Conservation (phyloP, 2,329 filamentous ascomycete genomes). For the Diplocarpon rosae region DNA sequence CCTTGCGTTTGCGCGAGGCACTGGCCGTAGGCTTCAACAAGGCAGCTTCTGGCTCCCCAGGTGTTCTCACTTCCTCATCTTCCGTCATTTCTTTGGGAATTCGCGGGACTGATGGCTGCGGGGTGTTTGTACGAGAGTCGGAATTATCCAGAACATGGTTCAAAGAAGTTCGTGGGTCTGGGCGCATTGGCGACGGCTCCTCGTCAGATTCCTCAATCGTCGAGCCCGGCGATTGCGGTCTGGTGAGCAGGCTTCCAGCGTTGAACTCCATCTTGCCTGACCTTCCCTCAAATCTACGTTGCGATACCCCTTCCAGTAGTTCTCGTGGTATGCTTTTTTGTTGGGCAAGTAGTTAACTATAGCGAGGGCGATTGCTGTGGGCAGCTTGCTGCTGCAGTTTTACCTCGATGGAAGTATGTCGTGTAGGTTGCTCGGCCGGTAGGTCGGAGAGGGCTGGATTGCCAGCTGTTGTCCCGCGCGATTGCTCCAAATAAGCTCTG, state of each 20-base stretch:
- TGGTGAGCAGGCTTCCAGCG: too few relatives aligned
- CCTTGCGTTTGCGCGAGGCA: slow-evolving; percentile 17
- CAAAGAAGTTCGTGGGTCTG: slow-evolving; percentile 22
- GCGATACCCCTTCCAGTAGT: too few relatives aligned
- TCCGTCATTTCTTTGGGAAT: slow-evolving; percentile 22
- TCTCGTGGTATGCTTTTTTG: too few relatives aligned
- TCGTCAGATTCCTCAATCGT: slow-evolving; percentile 25
- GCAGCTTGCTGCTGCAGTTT: too few relatives aligned
- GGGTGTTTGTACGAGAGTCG: slow-evolving; percentile 19
- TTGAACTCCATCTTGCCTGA: neutral
- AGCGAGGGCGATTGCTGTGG: too few relatives aligned
- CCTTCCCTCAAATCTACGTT: too few relatives aligned
- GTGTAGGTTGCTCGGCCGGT: too few relatives aligned
- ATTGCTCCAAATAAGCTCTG: too few relatives aligned
- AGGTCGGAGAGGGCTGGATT: too few relatives aligned
- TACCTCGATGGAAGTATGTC: too few relatives aligned
- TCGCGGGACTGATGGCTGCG: slow-evolving; percentile 9
- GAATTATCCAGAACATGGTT: slow-evolving; percentile 20
- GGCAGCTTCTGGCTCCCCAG: slow-evolving; percentile 11
- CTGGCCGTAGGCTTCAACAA: slow-evolving; percentile 8
- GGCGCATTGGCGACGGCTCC: slow-evolving; percentile 23
- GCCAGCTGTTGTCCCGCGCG: too few relatives aligned
- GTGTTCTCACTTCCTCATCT: slow-evolving; percentile 25
- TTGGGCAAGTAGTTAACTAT: too few relatives aligned
- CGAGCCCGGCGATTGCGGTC: slow-evolving; percentile 17